These are phyloP conservation scores for Tilletiaria anomala DNA, from an alignment of 1,284 basidiomycete species.

Conservation along the genomic window DNA sequence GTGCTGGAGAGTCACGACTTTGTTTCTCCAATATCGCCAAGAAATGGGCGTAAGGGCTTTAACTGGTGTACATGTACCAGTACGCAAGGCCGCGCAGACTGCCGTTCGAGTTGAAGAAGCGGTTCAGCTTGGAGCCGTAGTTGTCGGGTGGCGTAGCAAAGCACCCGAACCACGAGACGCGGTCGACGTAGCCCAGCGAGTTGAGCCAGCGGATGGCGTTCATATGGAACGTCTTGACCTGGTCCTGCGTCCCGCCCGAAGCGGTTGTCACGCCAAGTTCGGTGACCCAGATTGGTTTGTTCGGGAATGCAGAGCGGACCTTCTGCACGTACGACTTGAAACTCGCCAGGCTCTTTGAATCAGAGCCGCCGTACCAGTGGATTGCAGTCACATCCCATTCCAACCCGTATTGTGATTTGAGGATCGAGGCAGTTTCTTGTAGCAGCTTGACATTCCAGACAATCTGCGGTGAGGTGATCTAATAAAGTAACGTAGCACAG, in stretches of 20 bases:
- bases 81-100: too few relatives aligned
- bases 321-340: constrained; percentile 20
- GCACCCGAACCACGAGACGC: constrained; percentile 29
- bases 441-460: constrained; percentile 34
- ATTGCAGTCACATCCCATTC: constrained; percentile 28
- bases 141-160: constrained; percentile 21
- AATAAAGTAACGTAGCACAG: too few relatives aligned
- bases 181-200: constrained; percentile 16
- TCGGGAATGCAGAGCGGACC: constrained; percentile 10
- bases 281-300: constrained; percentile 26
- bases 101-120: constrained; percentile 14
- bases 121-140: constrained; percentile 21
- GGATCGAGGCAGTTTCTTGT: too few relatives aligned
- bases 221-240: constrained; percentile 20
- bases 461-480: constrained; percentile 30
- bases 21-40: too few relatives aligned
- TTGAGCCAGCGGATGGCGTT: constrained; percentile 20
- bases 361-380: constrained; percentile 35
- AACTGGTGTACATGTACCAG: too few relatives aligned
- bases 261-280: constrained; percentile 30
- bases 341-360: constrained; percentile 21
- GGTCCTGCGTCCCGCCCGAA: constrained; percentile 8
- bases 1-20: too few relatives aligned
- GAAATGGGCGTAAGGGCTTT: too few relatives aligned
- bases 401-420: too few relatives aligned